These are phyloP conservation scores for Stylosanthes scabra DNA, from an alignment of 331 rosid species.

Conservation along the genomic window DNA sequence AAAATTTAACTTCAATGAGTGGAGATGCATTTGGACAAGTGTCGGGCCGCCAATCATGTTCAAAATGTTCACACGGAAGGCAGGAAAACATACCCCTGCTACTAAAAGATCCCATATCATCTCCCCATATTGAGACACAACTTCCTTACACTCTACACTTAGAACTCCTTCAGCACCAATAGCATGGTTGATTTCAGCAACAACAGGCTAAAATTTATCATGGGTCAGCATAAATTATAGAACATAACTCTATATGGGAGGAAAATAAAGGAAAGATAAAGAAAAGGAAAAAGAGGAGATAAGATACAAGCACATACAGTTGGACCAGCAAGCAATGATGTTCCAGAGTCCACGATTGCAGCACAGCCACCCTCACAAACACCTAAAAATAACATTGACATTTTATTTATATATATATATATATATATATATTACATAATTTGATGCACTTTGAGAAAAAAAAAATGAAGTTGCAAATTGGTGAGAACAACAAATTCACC, in stretches of 20 bases:
- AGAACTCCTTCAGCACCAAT: constrained; percentile 92
- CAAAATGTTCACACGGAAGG: constrained; percentile 5
- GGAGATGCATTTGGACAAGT: background rate
- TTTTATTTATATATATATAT: background rate
- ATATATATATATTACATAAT: constrained; percentile 10
- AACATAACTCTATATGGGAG: constrained; percentile 6
- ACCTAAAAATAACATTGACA: constrained; percentile 51
- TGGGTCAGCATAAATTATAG: constrained; percentile 23
- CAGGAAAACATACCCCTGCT: constrained; percentile 63
- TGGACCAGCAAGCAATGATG: constrained; percentile 90
- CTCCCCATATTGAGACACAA: constrained; percentile 85
- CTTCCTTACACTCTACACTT: constrained; percentile 77
- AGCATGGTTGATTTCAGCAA: constrained; percentile 88
- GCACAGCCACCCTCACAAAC: constrained; percentile 83
- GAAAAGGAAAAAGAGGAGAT: background rate
- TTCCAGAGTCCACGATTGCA: constrained; percentile 90
- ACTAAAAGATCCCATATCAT: constrained; percentile 81
- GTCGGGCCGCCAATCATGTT: background rate
- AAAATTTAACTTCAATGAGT: constrained; percentile 14
- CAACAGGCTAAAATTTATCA: constrained; percentile 52
- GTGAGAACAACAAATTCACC: constrained; percentile 54
- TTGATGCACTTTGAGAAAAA: constrained; percentile 29
- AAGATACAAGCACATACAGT: constrained; percentile 59
- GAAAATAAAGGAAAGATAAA: no score
- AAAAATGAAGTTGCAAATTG: constrained; percentile 6